phyloP scores from a whole-genome alignment of 192 early-diverging fungal species.

The Spizellomyces sp. region DNA sequence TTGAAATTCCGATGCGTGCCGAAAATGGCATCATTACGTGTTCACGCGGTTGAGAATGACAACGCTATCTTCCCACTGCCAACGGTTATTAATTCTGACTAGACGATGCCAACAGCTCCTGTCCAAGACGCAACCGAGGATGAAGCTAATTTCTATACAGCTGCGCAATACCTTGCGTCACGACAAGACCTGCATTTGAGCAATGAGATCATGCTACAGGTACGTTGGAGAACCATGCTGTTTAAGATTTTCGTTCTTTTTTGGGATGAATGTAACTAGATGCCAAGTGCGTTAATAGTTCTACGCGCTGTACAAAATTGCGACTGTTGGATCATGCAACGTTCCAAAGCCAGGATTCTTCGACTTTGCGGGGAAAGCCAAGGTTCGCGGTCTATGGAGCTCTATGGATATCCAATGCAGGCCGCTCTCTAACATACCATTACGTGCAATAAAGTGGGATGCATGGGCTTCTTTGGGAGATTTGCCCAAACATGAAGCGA shows the following conservation, averaged over 20 bases:
- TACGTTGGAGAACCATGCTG: not conserved
- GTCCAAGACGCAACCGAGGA: too few species aligned
- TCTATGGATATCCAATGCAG: too few species aligned
- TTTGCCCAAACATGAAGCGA: too few species aligned
- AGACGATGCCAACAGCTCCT: too few species aligned
- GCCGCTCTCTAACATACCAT: too few species aligned
- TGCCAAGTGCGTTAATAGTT: constrained; percentile 23
- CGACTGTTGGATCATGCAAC: constrained; percentile 42
- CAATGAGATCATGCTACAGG: constrained; percentile 12
- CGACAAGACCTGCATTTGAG: constrained; percentile 10
- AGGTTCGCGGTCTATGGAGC: constrained; percentile 3
- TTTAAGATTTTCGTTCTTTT: not conserved
- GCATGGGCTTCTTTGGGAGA: not conserved
- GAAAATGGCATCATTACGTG: too few species aligned
- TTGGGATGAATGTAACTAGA: not conserved
- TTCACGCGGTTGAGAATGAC: too few species aligned
- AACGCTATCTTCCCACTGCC: too few species aligned
- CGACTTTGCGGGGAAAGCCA: constrained; percentile 33
- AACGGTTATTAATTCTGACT: too few species aligned
- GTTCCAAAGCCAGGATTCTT: constrained; percentile 36
- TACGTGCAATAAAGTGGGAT: too few species aligned
- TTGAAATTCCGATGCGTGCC: too few species aligned
- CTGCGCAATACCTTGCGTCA: not conserved
- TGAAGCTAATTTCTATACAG: not conserved
- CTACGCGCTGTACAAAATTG: constrained; percentile 49